Percentiles rank a stretch among this genome's conserved stretches.
These are phyloP conservation scores for Clonostachys solani DNA, from an alignment of 2,329 filamentous ascomycete species.

Conservation along the genomic window DNA sequence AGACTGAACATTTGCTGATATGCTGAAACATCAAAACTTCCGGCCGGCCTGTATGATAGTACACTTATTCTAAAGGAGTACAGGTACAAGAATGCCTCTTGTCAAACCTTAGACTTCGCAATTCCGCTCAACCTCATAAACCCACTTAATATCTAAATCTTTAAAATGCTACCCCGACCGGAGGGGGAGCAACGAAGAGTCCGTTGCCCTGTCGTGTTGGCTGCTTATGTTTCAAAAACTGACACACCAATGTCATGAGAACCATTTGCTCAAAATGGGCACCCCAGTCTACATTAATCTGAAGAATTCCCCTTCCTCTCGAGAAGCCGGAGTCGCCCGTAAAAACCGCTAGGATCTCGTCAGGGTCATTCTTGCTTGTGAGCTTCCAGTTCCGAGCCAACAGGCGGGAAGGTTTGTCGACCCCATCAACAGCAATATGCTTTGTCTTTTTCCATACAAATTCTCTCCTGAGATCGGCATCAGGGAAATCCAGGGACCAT, in stretches of 20 bases:
- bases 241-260: not conserved
- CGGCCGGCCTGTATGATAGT: too few species aligned
- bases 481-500: too few species aligned
- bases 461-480: not conserved
- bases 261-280: not conserved
- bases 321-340: not conserved
- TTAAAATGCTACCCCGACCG: too few species aligned
- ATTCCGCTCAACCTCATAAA: too few species aligned
- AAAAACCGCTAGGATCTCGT: not conserved
- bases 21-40: too few species aligned
- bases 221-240: not conserved
- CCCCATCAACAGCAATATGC: constrained; percentile 1
- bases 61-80: too few species aligned
- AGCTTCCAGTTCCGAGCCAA: not conserved
- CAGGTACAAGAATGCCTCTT: too few species aligned
- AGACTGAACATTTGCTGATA: too few species aligned
- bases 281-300: constrained; percentile 1
- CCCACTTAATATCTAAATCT: too few species aligned
- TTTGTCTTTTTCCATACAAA: not conserved
- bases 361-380: not conserved
- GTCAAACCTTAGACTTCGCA: too few species aligned
- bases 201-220: too few species aligned
- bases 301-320: not conserved
- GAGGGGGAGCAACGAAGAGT: too few species aligned
- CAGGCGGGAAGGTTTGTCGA: not conserved